Percentiles rank a stretch among this genome's conserved stretches.
phyloP scores from a whole-genome alignment of 139 green algal species.

The Eudorina sp. region DNA sequence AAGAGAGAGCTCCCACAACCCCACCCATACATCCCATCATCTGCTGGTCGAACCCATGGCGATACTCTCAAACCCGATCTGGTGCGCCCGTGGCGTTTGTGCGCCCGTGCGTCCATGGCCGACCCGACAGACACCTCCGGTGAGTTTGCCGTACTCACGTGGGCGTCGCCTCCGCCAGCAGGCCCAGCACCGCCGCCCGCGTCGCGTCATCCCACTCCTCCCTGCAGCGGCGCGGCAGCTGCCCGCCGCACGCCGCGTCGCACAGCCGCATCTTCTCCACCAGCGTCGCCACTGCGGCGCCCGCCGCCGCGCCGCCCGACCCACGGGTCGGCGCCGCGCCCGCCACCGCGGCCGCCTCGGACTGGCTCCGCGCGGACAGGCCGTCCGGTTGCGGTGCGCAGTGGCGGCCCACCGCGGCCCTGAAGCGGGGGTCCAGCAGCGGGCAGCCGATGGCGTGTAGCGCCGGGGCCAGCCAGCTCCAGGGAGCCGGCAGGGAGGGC shows the following conservation, averaged over 20 bases:
- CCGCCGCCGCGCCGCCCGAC: background rate
- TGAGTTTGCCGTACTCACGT: background rate
- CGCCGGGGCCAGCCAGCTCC: slow-evolving; percentile 60
- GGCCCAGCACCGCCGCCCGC: slow-evolving; percentile 40
- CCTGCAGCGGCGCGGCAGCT: background rate
- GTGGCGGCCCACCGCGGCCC: background rate
- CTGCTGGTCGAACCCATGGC: too few species aligned
- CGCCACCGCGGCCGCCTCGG: slow-evolving; percentile 3
- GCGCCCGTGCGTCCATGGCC: too few species aligned
- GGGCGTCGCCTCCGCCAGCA: slow-evolving; percentile 52
- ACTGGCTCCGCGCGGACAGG: background rate
- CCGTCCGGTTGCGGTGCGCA: background rate
- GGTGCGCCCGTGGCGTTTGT: too few species aligned
- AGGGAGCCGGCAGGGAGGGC: slow-evolving; percentile 50
- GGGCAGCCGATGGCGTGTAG: slow-evolving; percentile 53
- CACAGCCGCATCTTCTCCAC: slow-evolving; percentile 52
- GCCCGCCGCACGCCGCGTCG: slow-evolving; percentile 12
- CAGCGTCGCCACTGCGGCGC: slow-evolving; percentile 17
- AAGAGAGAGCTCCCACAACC: too few species aligned
- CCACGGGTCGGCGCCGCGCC: slow-evolving; percentile 1
- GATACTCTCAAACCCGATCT: too few species aligned
- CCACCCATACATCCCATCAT: too few species aligned
- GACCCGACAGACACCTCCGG: too few species aligned
- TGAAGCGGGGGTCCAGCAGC: slow-evolving; percentile 63
- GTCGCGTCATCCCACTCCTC: slow-evolving; percentile 23